phyloP scores from a whole-genome alignment of 2,329 filamentous ascomycete genomes.

The Rhinocladiella mackenziei region DNA sequence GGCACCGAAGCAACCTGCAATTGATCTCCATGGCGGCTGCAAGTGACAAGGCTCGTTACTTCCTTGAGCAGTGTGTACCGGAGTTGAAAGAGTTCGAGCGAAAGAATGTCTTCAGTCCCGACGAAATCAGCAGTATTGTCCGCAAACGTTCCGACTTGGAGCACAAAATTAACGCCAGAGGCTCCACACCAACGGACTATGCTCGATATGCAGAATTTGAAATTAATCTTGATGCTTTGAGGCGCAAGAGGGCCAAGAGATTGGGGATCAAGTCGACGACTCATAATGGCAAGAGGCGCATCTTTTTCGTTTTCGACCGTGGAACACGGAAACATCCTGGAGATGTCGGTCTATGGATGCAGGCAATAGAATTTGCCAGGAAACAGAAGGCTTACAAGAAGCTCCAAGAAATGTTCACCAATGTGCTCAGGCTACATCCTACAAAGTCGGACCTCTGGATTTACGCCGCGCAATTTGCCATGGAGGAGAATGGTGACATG shows the following conservation, averaged over 20 bases:
- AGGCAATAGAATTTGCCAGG: slow-evolving; percentile 79
- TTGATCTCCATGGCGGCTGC: slow-evolving; percentile 67
- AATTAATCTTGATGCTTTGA: slow-evolving; percentile 66
- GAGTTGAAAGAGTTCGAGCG: slow-evolving; percentile 89
- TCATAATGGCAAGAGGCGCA: slow-evolving; percentile 71
- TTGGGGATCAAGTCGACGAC: slow-evolving; percentile 70
- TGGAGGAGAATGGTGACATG: slow-evolving; percentile 82
- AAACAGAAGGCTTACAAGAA: slow-evolving; percentile 62
- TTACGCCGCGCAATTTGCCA: slow-evolving; percentile 69
- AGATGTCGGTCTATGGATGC: slow-evolving; percentile 77
- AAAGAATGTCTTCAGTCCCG: slow-evolving; percentile 84
- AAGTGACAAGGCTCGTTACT: slow-evolving; percentile 92
- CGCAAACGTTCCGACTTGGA: slow-evolving; percentile 91
- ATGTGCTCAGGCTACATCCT: slow-evolving; percentile 79
- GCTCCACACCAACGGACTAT: slow-evolving; percentile 72
- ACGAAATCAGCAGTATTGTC: slow-evolving; percentile 85
- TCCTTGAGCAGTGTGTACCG: slow-evolving; percentile 84
- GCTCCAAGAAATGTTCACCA: slow-evolving; percentile 56
- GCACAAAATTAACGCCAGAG: slow-evolving; percentile 79
- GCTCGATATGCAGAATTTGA: slow-evolving; percentile 74
- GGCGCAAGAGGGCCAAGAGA: slow-evolving; percentile 76
- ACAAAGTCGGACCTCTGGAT: slow-evolving; percentile 81
- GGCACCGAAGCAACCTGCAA: slow-evolving; percentile 2
- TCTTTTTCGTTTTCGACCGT: slow-evolving; percentile 86
- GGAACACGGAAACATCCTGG: slow-evolving; percentile 80